Evolutionary conservation across 2,329 filamentous ascomycete genomes (phyloP), one percentile per base, ranked within the genome.

Genomic region (Fusarium keratoplasticum): DNA sequence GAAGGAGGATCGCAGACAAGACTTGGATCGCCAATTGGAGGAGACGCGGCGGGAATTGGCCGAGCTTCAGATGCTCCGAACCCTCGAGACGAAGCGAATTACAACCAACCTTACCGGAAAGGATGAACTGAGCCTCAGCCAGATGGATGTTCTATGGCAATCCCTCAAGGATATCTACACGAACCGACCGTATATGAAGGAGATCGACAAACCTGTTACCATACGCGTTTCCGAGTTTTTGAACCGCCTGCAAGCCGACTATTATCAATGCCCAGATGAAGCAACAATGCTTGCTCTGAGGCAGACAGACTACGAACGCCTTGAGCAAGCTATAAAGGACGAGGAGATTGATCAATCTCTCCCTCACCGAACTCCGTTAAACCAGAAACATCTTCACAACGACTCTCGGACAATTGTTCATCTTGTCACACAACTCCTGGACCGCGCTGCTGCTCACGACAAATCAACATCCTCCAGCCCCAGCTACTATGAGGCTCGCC

Each of bases 11-110:
- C 86, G 89, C 71, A 86, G 88, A 55, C 85, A 85, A 70, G 87
- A 91, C 72, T 89, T 93, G 84, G 91, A 94, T 64, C 79, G 82
- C 22, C 88, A 89, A 66, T 88, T 94, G 73, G 87, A 88, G 31
- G 85, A 89, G 62, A 87, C 88, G 8, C 87, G 84, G 67, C 82
- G 85, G 66, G 86, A 87, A 62, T 74, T 91, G 70, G 82, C 81
- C 36, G 80, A 76, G 20, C 71, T 86, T 16, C 81, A 83, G 68
- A 77, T 82, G 54, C 81, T 83, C 58, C 80, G 81, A 47, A 66
- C 75, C 20, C 61, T 71, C 50, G 76, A 79, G 63, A 58, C 65
- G 55, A 69, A 60, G 27, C 76, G 76, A 36, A 61, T 63, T 38
- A 62, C 66, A 8, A 61, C 71, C 6, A 54, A 54, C 18, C 50